These are phyloP conservation scores for Balamuthia mandrillaris DNA, from an alignment of 208 protist genomes.

Conservation along the genomic window DNA sequence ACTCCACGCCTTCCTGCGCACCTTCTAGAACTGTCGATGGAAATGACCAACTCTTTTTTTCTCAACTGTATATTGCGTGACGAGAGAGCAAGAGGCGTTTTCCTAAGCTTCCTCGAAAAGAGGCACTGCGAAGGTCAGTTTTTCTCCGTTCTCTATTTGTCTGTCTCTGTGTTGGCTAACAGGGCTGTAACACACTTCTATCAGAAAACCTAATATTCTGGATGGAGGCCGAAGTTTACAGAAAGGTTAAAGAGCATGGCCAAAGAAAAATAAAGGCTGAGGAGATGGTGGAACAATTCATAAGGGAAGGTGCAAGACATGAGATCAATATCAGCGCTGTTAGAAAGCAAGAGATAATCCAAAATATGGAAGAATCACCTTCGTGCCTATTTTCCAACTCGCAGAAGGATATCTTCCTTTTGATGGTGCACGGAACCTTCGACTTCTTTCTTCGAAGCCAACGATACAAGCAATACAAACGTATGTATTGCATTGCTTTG, in stretches of 20 bases:
- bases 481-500: no score
- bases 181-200: no score
- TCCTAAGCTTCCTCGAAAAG: neutral
- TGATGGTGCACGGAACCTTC: slow-evolving; percentile 11
- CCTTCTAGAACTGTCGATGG: neutral
- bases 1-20: neutral
- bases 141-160: no score
- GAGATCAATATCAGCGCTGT: slow-evolving; percentile 11
- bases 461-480: neutral
- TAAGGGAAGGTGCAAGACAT: neutral
- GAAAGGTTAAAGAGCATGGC: neutral
- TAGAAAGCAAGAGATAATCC: neutral
- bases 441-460: slow-evolving; percentile 29
- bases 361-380: neutral
- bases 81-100: neutral
- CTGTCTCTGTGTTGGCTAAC: no score
- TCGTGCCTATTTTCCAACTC: neutral
- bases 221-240: slow-evolving; percentile 17
- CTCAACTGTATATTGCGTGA: slow-evolving; percentile 14
- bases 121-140: slow-evolving; percentile 12
- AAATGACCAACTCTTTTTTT: slow-evolving; percentile 20
- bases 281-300: neutral
- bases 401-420: slow-evolving; percentile 17
- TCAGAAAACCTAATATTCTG: slow-evolving; percentile 33
- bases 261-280: neutral